Base-by-base conservation (phyloP, 1,284 basidiomycete species). In the Paramarasmius palmivorus region DNA sequence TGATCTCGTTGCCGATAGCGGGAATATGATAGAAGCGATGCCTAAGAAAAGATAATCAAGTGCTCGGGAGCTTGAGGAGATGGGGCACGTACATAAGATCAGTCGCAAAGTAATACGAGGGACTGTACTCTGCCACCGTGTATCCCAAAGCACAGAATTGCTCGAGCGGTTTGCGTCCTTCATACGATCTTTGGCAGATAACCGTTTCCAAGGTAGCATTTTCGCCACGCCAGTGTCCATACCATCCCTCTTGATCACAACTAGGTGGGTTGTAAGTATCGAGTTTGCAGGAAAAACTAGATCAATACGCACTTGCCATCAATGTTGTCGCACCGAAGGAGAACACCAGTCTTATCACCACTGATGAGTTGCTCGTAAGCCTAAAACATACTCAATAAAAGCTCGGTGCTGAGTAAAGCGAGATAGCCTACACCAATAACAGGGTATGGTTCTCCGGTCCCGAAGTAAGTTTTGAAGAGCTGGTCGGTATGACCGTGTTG, bases 31-130 rank as follows among this genome's bases (percentile, higher is more conserved):
- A 50, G 36, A 50, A 44, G 25, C 52, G 52, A 46, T 53, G 52
- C 36, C 52, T 53, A 25, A 10, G 7, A 22, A 4, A 1, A 39
- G 22, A 26, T 10, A 22, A 2, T 19, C 45, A 6, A 26, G 32
- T 20, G 19, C 2, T n/a, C 17, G 20, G 20, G 15, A 39, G 12
- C 15, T 10, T 8, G 39, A 2, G 52, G 15, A 20, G 19, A n/a
- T 5, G 22, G 23, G 49, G 17, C 3, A 47, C 52, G 14, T 29
- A 53, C 52, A 53, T 53, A 14, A 53, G 20, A 49, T 53, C 52
- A 17, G 52, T 49, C n/a, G 52, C 52, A 36, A 53, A 53, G 36
- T 53, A 53, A 22, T 53, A 53, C 12, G 52, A 35, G 10, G 45
- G 17, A 39, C 41, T 39, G 32, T 12, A 48, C 9, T 39, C 45